These are phyloP conservation scores for Nannizzia gypsea DNA, from an alignment of 2,329 filamentous ascomycete genomes.

Conservation along the genomic window DNA sequence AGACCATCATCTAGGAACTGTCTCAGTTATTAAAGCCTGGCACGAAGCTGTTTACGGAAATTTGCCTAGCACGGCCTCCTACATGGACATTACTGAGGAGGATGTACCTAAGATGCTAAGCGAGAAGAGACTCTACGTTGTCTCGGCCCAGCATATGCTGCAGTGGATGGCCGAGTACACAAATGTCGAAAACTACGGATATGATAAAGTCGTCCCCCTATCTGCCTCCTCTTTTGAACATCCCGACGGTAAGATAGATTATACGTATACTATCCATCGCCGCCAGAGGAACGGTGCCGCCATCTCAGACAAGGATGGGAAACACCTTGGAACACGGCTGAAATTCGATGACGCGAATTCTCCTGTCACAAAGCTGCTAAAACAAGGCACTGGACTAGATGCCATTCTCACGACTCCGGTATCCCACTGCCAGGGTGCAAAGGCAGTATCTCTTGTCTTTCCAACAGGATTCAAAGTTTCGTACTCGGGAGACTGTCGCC, in stretches of 20 bases:
- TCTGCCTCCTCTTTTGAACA: slow-evolving; percentile 27
- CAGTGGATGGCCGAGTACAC: slow-evolving; percentile 70
- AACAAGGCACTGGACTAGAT: slow-evolving; percentile 48
- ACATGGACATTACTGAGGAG: slow-evolving; percentile 31
- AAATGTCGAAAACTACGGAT: slow-evolving; percentile 64
- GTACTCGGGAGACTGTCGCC: slow-evolving; percentile 90
- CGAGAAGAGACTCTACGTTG: slow-evolving; percentile 47
- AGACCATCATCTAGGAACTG: slow-evolving; percentile 83
- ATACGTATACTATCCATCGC: slow-evolving; percentile 9
- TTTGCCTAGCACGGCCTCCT: slow-evolving; percentile 21
- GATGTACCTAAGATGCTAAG: slow-evolving; percentile 28
- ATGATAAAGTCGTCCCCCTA: slow-evolving; percentile 44
- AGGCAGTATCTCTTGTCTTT: slow-evolving; percentile 67
- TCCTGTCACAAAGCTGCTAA: slow-evolving; percentile 29
- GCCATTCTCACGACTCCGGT: slow-evolving; percentile 58
- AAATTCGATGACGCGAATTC: slow-evolving; percentile 20
- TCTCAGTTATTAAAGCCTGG: slow-evolving; percentile 75
- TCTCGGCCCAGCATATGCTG: slow-evolving; percentile 60
- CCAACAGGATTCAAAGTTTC: slow-evolving; percentile 71
- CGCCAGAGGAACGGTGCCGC: slow-evolving; percentile 6
- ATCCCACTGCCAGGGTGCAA: slow-evolving; percentile 65
- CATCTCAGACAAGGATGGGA: slow-evolving; percentile 2
- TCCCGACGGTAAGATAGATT: slow-evolving; percentile 13
- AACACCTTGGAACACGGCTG: slow-evolving; percentile 16
- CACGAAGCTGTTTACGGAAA: slow-evolving; percentile 44